Conservation (phyloP, 352 stramenopile genomes). For the Lagenidium giganteum region DNA sequence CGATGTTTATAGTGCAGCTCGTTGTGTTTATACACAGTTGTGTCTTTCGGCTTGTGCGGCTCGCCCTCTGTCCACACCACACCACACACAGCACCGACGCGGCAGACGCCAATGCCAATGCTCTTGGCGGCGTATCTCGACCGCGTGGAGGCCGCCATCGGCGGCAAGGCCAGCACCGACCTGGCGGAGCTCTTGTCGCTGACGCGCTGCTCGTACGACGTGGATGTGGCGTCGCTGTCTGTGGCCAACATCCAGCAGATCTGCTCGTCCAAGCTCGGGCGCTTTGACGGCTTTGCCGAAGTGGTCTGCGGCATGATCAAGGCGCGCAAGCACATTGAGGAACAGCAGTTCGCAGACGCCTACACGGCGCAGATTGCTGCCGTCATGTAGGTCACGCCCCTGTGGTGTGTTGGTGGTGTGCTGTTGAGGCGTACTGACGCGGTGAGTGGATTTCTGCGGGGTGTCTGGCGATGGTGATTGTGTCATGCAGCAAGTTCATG, state of each 20-base stretch:
- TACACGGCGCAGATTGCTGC: conserved; percentile 63
- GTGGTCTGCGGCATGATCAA: conserved; percentile 59
- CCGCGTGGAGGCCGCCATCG: conserved; percentile 44
- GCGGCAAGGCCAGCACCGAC: conserved; percentile 32
- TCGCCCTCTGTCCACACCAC: too few species aligned
- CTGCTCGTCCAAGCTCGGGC: conserved; percentile 47
- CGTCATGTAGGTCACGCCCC: conserved; percentile 45
- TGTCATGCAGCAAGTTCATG: conserved; percentile 80
- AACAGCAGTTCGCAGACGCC: conserved; percentile 38
- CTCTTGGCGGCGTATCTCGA: conserved; percentile 59
- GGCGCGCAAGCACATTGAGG: conserved; percentile 51
- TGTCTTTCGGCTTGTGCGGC: too few species aligned
- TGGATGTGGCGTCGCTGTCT: conserved; percentile 43
- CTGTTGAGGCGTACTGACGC: background rate
- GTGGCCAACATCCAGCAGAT: conserved; percentile 44
- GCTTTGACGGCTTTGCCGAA: conserved; percentile 49
- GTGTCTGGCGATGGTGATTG: conserved; percentile 1
- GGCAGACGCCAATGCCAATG: conserved; percentile 20
- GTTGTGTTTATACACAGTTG: too few species aligned
- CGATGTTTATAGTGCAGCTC: too few species aligned
- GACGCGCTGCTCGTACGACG: conserved; percentile 17
- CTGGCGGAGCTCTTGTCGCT: conserved; percentile 55
- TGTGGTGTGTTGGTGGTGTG: background rate
- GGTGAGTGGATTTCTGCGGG: too few species aligned
- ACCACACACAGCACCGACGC: too few species aligned